A percentile compares a stretch with the other conserved stretches of the same genome.
Evolutionary conservation across 176 grass and related monocot species (phyloP).

Genomic region (Cenchrus purpureus): DNA sequence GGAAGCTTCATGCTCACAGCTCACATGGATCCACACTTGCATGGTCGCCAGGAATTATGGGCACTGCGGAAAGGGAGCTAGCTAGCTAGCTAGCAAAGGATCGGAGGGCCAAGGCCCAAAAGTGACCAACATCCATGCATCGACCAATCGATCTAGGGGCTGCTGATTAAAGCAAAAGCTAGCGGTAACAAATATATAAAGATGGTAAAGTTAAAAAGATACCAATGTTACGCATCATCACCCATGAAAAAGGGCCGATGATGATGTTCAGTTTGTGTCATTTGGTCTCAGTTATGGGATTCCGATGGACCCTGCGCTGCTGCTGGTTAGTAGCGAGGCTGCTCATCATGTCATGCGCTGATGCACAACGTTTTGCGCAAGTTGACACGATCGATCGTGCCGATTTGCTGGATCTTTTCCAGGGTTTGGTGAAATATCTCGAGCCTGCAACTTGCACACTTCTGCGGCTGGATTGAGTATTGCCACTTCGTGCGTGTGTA

Average conservation of each 20-base stretch:
- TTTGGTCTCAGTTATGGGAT: conserved; percentile 28
- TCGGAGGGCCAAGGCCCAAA: background rate
- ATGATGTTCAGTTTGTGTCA: conserved; percentile 22
- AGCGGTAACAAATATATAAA: conserved; percentile 14
- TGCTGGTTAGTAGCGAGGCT: background rate
- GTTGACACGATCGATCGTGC: background rate
- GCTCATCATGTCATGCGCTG: background rate
- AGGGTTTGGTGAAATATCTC: conserved; percentile 17
- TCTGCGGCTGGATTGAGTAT: conserved; percentile 9
- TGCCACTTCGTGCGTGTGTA: background rate
- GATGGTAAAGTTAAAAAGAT: conserved; percentile 34
- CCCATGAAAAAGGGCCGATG: background rate
- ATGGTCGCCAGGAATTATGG: conserved; percentile 42
- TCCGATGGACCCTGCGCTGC: background rate
- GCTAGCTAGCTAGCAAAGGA: too few relatives aligned
- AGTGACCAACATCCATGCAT: conserved; percentile 9
- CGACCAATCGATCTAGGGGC: conserved; percentile 16
- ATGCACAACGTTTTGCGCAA: conserved; percentile 4
- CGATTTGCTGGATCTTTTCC: conserved; percentile 24
- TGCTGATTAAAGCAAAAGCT: conserved; percentile 50
- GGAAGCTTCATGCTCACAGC: conserved; percentile 54
- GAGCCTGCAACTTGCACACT: conserved; percentile 27
- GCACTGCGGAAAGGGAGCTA: conserved; percentile 16
- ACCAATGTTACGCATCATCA: conserved; percentile 9
- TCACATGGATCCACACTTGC: conserved; percentile 51